A percentile compares a stretch with the other conserved stretches of the same genome.
Evolutionary conservation across 352 stramenopile species (phyloP).

Genomic region (Pythium aquatile): DNA sequence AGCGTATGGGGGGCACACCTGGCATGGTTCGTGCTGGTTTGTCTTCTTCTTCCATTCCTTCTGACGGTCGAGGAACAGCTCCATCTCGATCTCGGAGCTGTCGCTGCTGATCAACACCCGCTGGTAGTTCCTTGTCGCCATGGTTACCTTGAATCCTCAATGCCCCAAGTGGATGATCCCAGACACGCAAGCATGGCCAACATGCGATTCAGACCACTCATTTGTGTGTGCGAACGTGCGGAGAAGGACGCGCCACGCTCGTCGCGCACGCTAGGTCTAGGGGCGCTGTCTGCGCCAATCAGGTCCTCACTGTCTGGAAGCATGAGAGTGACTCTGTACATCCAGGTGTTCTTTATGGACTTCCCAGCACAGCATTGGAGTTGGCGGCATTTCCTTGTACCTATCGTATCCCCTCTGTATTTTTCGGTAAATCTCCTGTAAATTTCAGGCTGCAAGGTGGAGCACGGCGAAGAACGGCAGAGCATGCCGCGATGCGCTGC

Average conservation of each 20-base stretch:
- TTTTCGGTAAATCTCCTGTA: neutral
- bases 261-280: neutral
- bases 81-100: constrained; percentile 9
- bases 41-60: constrained; percentile 11
- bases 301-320: neutral
- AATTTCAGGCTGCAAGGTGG: too few relatives aligned
- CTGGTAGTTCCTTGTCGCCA: neutral
- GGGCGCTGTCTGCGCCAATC: neutral
- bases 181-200: neutral
- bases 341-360: neutral
- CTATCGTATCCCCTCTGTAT: neutral
- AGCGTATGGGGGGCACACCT: neutral
- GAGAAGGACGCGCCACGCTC: neutral
- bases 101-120: neutral
- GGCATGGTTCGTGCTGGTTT: constrained; percentile 3
- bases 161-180: neutral
- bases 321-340: neutral
- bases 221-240: neutral
- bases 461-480: too few relatives aligned
- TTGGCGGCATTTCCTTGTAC: neutral
- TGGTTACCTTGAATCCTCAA: neutral
- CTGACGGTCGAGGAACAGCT: neutral
- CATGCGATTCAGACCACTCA: neutral
- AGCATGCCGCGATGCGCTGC: too few relatives aligned
- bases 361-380: neutral